These are phyloP conservation scores for Citrus mangshanensis DNA, from an alignment of 345 rosid species.

Conservation along the genomic window DNA sequence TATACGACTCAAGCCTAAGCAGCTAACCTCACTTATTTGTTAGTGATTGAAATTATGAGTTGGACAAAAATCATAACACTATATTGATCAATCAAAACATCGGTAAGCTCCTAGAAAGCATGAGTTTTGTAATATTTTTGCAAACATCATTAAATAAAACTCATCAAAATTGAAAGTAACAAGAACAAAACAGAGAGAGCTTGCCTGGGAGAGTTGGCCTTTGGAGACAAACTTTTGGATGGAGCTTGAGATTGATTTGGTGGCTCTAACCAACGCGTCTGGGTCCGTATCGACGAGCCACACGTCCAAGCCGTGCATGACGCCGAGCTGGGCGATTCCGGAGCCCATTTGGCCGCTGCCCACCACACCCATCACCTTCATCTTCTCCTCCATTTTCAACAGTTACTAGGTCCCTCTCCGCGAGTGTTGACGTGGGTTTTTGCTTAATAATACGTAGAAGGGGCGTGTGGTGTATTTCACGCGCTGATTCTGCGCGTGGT, in stretches of 20 bases:
- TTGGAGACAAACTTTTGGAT: slow-evolving; percentile 68
- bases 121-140: no score
- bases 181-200: not conserved
- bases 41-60: not conserved
- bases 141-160: not conserved
- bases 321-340: slow-evolving; percentile 89
- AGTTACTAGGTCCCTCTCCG: not conserved
- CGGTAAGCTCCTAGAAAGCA: no score
- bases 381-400: slow-evolving; percentile 32
- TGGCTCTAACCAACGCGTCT: slow-evolving; percentile 60
- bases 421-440: not conserved
- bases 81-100: no score
- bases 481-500: not conserved
- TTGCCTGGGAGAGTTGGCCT: slow-evolving; percentile 56
- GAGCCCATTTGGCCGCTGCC: slow-evolving; percentile 98
- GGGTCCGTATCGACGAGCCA: slow-evolving; percentile 64
- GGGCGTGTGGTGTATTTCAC: not conserved
- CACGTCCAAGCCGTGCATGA: slow-evolving; percentile 58
- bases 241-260: slow-evolving; percentile 48
- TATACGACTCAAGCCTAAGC: not conserved
- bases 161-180: not conserved
- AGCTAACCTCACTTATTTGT: not conserved
- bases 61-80: not conserved
- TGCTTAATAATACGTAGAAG: not conserved
- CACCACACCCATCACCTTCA: slow-evolving; percentile 59